phyloP scores from a whole-genome alignment of 192 early-diverging fungal species.

The Mortierella alpina region DNA sequence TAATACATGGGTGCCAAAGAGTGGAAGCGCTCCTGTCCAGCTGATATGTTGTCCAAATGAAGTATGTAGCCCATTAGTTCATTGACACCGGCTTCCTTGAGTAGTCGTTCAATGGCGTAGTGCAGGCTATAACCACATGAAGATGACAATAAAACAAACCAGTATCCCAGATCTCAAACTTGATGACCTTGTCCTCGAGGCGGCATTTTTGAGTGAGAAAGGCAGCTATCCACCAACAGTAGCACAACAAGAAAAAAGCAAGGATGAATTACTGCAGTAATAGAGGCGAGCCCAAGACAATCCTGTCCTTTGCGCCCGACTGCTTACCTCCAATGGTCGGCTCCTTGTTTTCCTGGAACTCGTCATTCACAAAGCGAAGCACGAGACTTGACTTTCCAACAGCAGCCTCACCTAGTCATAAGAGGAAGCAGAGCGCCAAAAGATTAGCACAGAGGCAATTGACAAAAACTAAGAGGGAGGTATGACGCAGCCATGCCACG shows the following conservation, averaged over 20 bases:
- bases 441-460: background rate
- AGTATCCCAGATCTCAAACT: conserved; percentile 92
- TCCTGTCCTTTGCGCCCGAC: background rate
- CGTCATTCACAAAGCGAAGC: conserved; percentile 92
- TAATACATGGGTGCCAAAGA: conserved; percentile 98
- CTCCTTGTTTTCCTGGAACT: conserved; percentile 97
- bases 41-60: conserved; percentile 32
- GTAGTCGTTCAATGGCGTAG: too few species aligned
- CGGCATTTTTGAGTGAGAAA: conserved; percentile 95
- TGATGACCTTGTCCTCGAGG: conserved; percentile 85
- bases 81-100: too few species aligned
- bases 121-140: background rate
- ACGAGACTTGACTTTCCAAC: conserved; percentile 98
- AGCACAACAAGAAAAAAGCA: conserved; percentile 6
- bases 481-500: background rate
- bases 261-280: background rate
- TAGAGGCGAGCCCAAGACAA: background rate
- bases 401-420: conserved; percentile 82
- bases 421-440: background rate
- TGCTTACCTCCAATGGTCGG: conserved; percentile 91
- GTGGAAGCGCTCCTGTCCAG: conserved; percentile 98
- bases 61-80: background rate
- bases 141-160: conserved; percentile 1
- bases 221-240: conserved; percentile 63
- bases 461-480: background rate